Evolutionary conservation across 176 grass and related monocot genomes (phyloP), one percentile per base, ranked within the genome.

Genomic region (Ampelocalamus luodianensis): DNA sequence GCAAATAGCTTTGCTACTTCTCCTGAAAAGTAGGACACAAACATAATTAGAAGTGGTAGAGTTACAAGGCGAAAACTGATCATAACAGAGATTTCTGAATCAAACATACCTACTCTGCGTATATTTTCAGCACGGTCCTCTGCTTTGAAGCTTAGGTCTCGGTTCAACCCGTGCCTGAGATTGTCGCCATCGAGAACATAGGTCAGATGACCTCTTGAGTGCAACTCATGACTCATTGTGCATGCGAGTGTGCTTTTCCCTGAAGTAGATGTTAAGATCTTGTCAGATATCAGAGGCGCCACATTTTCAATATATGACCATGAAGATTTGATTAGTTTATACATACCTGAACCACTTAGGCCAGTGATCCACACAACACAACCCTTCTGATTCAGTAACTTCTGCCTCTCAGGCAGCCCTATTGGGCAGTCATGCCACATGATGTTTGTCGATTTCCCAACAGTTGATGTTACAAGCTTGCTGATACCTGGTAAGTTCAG

Each of bases 1-100:
- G 89, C 91, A 29, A 98, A 93, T 2, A 98, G 83, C 74, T 98
- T 95, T 73, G 93, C 96, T 24, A 93, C 88, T 91, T 95, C 96
- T 32, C 96, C 95, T 97, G 76, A 79, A 78, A 67, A 38, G 23
- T 12, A 27, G 4, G 16, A 18, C 6, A 76, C 14, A 13, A 17
- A 38, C 8, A 84, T 4, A 49, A 36, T 7, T 8, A 20, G 13
- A 39, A 16, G 5, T 40, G 15, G 20, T 64, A 65, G 37, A 36
- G 15, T 10, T 71, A 8, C 1, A 43, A 53, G 1, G 38, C 5
- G 20, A 44, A 50, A 65, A 50, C 8, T 10, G 42, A 48, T 15
- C 10, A 79, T 16, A n/a, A 27, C 40, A 10, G 13, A 68, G 3
- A 20, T 65, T 65, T 79, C 15, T 43, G 56, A 63, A 64, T 24